A percentile compares a stretch with the other conserved stretches of the same genome.
Conservation (phyloP, 106 monocot species). For the Apostasia shenzhenica region DNA sequence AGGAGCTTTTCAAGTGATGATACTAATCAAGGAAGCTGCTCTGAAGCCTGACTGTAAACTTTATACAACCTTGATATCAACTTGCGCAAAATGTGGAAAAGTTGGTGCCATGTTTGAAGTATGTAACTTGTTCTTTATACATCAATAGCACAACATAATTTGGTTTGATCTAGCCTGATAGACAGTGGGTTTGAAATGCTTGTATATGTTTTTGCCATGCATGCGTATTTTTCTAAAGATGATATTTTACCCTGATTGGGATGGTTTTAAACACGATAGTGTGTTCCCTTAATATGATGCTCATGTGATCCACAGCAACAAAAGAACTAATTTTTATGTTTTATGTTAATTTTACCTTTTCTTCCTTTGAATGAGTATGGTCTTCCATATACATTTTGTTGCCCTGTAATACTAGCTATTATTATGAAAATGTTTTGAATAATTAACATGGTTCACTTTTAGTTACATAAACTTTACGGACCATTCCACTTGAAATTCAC, state of each 20-base stretch:
- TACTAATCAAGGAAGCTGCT: slow-evolving; percentile 80
- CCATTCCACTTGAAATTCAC: too few relatives aligned
- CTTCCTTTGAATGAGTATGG: too few relatives aligned
- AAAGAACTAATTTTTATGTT: background rate
- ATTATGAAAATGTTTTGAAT: too few relatives aligned
- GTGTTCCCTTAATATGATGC: background rate
- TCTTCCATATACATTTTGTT: too few relatives aligned
- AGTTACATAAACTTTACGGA: too few relatives aligned
- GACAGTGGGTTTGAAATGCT: background rate
- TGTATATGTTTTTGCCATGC: background rate
- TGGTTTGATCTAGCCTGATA: background rate
- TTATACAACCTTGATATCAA: slow-evolving; percentile 70
- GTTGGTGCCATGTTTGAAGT: slow-evolving; percentile 99
- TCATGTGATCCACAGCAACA: background rate
- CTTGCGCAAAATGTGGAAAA: slow-evolving; percentile 73
- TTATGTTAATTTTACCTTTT: too few relatives aligned
- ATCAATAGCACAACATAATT: background rate
- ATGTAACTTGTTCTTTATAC: slow-evolving; percentile 9
- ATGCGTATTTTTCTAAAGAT: background rate
- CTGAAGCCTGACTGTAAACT: slow-evolving; percentile 87
- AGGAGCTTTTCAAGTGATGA: slow-evolving; percentile 85
- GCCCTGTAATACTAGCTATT: too few relatives aligned
- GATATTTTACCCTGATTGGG: background rate
- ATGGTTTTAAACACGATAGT: too few relatives aligned
- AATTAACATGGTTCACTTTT: too few relatives aligned